Base-by-base conservation (phyloP, 345 rosid genomes). In the Tarenaya hassleriana region DNA sequence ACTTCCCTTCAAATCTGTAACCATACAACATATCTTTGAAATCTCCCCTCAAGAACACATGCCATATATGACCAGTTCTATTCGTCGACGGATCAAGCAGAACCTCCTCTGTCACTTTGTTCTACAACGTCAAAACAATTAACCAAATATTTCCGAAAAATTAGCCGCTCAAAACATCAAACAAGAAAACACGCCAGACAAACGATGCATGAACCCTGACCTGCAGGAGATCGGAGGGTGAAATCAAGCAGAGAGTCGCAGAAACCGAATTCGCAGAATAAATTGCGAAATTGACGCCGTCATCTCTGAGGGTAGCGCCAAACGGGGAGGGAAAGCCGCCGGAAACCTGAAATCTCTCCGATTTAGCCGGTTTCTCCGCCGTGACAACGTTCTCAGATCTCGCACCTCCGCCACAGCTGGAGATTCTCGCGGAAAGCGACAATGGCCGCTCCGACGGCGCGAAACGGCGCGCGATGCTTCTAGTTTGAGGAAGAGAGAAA, bases 51-150 rank as follows among this genome's bases (percentile, higher is more conserved):
- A 91, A 41, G 56, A 79, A 77, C 18, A 80, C 75, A 75, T 91
- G 96, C 98, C 96, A 91, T 1, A 82, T 71, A 64, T 87, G 81
- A 5, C 98, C 98, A 3, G 84, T 87, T 74, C 63, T 82, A 69
- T 82, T 84, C 16, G 29, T 71, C 11, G 63, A 52, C 12, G 96
- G 82, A 70, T 87, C 84, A 6, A 91, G 89, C 62, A 61, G 13
- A 39, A 91, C 77, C 69, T 80, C 70, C 73, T 79, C 87, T 13
- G 89, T 79, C 64, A 82, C 87, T 41, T 47, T 73, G 63, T 62
- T 76, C 98, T 91, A 77, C 75, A 75, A 42, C 34, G 33, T n/a
- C 57, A 45, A 5, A 43, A 41, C n/a, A 18, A 8, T 21, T 15
- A 52, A 8, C 46, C 10, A 31, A 54, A 1, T 1, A 32, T 16